These are phyloP conservation scores for Blastobotrys peoriensis DNA, from an alignment of 805 yeast genomes.

Conservation along the genomic window DNA sequence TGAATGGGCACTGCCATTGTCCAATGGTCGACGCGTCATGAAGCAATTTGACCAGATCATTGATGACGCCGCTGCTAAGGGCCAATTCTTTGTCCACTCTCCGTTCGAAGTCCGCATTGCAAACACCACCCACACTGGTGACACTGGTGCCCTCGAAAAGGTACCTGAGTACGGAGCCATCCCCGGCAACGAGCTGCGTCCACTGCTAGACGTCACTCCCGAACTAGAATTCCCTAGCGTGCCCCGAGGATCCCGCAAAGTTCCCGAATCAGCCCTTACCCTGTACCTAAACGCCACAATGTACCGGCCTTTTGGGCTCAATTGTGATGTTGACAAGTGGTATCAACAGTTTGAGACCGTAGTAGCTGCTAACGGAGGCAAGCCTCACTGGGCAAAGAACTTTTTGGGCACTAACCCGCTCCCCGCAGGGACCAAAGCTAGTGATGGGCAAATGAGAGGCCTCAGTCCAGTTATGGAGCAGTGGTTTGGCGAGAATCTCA, in stretches of 20 bases:
- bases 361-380: constrained; percentile 74
- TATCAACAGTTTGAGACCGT: constrained; percentile 75
- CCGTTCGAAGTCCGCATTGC: constrained; percentile 94
- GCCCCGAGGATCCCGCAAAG: neutral
- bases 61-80: constrained; percentile 51
- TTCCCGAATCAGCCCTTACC: constrained; percentile 56
- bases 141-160: constrained; percentile 8
- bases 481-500: constrained; percentile 76
- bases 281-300: constrained; percentile 88
- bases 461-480: constrained; percentile 59
- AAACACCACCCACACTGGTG: constrained; percentile 46
- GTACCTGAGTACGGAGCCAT: constrained; percentile 54
- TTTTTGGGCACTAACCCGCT: constrained; percentile 59
- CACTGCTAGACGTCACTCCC: constrained; percentile 79
- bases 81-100: constrained; percentile 81
- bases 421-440: constrained; percentile 29
- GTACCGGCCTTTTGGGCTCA: constrained; percentile 84
- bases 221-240: constrained; percentile 39
- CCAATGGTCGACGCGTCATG: constrained; percentile 67
- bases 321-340: constrained; percentile 71
- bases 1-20: constrained; percentile 95
- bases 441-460: constrained; percentile 74
- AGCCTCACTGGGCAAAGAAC: constrained; percentile 98
- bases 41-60: constrained; percentile 40
- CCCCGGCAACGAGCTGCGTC: constrained; percentile 77